phyloP scores from a whole-genome alignment of 1,139 yeast genomes.

The Nakaseomyces kungkrabaensis region DNA sequence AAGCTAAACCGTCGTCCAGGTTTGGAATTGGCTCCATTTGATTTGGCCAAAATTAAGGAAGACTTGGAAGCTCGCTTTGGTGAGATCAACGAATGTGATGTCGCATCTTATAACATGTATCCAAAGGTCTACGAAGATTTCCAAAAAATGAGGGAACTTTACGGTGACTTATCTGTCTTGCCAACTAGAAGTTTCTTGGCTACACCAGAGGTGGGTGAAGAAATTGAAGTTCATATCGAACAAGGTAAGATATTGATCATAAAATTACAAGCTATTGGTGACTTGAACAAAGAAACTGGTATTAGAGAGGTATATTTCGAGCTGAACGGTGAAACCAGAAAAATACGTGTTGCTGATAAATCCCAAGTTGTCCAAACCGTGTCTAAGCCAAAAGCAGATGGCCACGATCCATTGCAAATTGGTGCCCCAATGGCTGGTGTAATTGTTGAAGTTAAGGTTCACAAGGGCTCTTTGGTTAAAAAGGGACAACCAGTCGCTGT shows the following conservation, averaged over 20 bases:
- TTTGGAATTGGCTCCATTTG: slow-evolving; percentile 71
- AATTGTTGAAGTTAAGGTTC: slow-evolving; percentile 85
- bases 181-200: slow-evolving; percentile 88
- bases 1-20: slow-evolving; percentile 89
- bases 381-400: slow-evolving; percentile 83
- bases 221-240: slow-evolving; percentile 80
- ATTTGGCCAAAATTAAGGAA: slow-evolving; percentile 57
- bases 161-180: slow-evolving; percentile 85
- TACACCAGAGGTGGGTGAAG: slow-evolving; percentile 81
- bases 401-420: slow-evolving; percentile 77
- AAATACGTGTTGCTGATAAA: slow-evolving; percentile 84
- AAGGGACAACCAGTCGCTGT: slow-evolving; percentile 96
- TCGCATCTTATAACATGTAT: slow-evolving; percentile 94
- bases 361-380: slow-evolving; percentile 75
- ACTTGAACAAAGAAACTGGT: slow-evolving; percentile 76
- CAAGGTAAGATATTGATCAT: slow-evolving; percentile 89
- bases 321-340: slow-evolving; percentile 96
- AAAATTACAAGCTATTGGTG: slow-evolving; percentile 89
- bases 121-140: slow-evolving; percentile 92
- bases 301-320: slow-evolving; percentile 94
- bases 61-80: slow-evolving; percentile 59
- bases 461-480: slow-evolving; percentile 78
- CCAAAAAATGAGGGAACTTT: slow-evolving; percentile 62
- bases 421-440: slow-evolving; percentile 99
- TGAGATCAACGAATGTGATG: slow-evolving; percentile 69